These are phyloP conservation scores for Picochlorum sp. DNA, from an alignment of 139 green algal species.

Conservation along the genomic window DNA sequence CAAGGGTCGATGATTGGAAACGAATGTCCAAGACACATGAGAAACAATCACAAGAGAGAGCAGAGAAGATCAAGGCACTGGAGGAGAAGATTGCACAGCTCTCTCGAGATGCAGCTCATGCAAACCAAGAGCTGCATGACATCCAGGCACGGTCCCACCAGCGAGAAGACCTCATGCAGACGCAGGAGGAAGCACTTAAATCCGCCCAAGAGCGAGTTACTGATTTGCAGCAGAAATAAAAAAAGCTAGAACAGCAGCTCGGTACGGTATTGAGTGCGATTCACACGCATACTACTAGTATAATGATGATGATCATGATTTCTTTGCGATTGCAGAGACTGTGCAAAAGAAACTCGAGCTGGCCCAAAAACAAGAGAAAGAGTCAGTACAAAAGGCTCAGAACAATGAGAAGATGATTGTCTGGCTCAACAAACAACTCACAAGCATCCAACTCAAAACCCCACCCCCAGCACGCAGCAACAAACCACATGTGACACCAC, in stretches of 20 bases:
- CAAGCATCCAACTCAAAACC: slow-evolving; percentile 49
- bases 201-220: too few relatives aligned
- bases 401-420: slow-evolving; percentile 87
- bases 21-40: not conserved
- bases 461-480: not conserved
- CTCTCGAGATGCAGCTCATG: too few relatives aligned
- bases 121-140: too few relatives aligned
- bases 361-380: slow-evolving; percentile 58
- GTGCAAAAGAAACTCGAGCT: slow-evolving; percentile 56
- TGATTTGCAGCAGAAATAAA: not conserved
- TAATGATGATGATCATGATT: too few relatives aligned
- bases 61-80: not conserved
- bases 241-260: not conserved
- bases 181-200: too few relatives aligned
- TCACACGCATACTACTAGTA: too few relatives aligned
- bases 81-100: not conserved
- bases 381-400: slow-evolving; percentile 34
- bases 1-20: slow-evolving; percentile 8
- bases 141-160: too few relatives aligned
- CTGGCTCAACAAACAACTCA: slow-evolving; percentile 90
- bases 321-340: slow-evolving; percentile 21
- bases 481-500: not conserved
- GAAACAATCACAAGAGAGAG: not conserved
- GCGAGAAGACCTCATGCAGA: too few relatives aligned
- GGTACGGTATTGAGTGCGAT: not conserved